Evolutionary conservation across 257 asterid species (phyloP).

Genomic region (Capsicum baccatum): DNA sequence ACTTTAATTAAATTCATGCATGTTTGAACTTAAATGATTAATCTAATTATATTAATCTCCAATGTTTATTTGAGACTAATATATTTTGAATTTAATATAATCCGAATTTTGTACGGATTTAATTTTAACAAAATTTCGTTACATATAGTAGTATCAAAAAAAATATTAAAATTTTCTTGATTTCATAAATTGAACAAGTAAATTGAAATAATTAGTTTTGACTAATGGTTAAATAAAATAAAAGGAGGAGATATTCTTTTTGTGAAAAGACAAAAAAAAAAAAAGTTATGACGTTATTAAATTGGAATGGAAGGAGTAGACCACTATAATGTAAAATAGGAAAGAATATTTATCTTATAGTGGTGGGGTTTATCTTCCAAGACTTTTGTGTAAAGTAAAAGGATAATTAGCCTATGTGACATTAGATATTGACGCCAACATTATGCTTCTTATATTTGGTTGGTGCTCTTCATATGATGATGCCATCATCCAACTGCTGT

Average conservation of each 20-base stretch:
- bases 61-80: too few relatives aligned
- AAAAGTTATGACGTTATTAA: not conserved
- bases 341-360: not conserved
- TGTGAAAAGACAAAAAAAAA: not conserved
- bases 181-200: too few relatives aligned
- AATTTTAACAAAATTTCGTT: too few relatives aligned
- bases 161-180: too few relatives aligned
- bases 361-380: slow-evolving; percentile 20
- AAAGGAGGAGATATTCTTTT: not conserved
- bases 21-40: too few relatives aligned
- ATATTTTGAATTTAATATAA: too few relatives aligned
- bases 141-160: too few relatives aligned
- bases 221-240: too few relatives aligned
- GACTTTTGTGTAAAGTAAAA: not conserved
- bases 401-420: not conserved
- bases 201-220: too few relatives aligned
- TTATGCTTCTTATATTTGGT: slow-evolving; percentile 24
- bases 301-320: not conserved
- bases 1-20: too few relatives aligned
- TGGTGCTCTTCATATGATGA: slow-evolving; percentile 15
- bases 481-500: slow-evolving; percentile 30
- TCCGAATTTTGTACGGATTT: too few relatives aligned
- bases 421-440: not conserved
- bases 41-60: too few relatives aligned
- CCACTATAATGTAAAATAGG: not conserved